These are phyloP conservation scores for Diaporthe longicolla DNA, from an alignment of 2,329 filamentous ascomycete species.

Conservation along the genomic window DNA sequence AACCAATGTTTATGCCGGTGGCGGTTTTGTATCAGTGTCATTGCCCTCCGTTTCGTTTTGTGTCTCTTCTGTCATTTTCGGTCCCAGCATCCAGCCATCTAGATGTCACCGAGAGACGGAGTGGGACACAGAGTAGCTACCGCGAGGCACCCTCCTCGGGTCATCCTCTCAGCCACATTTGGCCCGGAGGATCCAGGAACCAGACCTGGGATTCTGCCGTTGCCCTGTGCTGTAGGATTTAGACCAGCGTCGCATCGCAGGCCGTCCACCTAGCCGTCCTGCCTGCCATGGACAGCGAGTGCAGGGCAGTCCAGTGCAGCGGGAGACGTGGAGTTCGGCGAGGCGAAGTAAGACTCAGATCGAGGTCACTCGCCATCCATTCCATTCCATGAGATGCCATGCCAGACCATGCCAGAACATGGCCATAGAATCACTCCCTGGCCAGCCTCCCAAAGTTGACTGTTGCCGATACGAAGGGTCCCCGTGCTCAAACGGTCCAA, in stretches of 20 bases:
- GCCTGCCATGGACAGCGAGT: not conserved
- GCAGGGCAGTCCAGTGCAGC: not conserved
- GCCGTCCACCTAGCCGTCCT: not conserved
- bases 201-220: constrained; percentile 8
- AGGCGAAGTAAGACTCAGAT: constrained; percentile 12
- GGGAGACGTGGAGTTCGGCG: not conserved
- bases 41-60: constrained; percentile 17
- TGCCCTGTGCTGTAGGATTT: constrained; percentile 20
- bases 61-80: not conserved
- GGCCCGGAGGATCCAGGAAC: constrained; percentile 27
- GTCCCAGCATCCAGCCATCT: constrained; percentile 19
- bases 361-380: constrained; percentile 1
- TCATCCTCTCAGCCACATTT: constrained; percentile 12
- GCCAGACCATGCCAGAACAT: constrained; percentile 6
- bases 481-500: constrained; percentile 11
- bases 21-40: constrained; percentile 30
- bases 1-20: constrained; percentile 30
- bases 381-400: constrained; percentile 12
- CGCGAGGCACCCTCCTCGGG: constrained; percentile 1
- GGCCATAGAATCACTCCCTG: not conserved
- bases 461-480: constrained; percentile 17
- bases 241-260: constrained; percentile 18
- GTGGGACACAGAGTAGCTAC: constrained; percentile 5
- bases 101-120: constrained; percentile 8
- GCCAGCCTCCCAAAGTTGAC: not conserved